Percentiles rank a stretch among this genome's conserved stretches.
Evolutionary conservation across 2,329 filamentous ascomycete species (phyloP).

Genomic region (Epichloe gansuensis): DNA sequence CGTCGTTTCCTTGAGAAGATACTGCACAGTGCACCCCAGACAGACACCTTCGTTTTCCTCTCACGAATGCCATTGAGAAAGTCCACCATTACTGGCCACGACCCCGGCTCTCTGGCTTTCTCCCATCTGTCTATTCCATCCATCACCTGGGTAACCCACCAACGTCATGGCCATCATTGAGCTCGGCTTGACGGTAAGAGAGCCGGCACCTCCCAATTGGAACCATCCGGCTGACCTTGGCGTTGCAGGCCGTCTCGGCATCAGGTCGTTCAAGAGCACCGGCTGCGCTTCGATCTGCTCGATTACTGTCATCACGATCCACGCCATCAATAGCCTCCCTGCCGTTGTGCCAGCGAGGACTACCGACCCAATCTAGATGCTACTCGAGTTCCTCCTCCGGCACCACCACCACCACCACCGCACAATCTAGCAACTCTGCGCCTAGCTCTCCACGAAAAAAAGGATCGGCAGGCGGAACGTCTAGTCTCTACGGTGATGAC

Average conservation of each 20-base stretch:
- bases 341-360: constrained; percentile 3
- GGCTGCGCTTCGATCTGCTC: constrained; percentile 11
- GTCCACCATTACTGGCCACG: background rate
- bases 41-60: too few species aligned
- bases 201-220: background rate
- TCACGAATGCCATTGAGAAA: too few species aligned
- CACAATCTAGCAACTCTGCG: constrained; percentile 8
- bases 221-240: background rate
- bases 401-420: background rate
- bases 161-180: constrained; percentile 6
- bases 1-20: too few species aligned
- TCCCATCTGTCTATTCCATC: background rate
- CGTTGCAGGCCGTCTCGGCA: constrained; percentile 6
- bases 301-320: constrained; percentile 6
- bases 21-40: too few species aligned
- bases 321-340: constrained; percentile 4
- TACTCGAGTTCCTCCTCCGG: constrained; percentile 1
- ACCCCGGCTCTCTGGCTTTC: background rate
- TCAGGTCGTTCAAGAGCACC: constrained; percentile 9
- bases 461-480: constrained; percentile 19
- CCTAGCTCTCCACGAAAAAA: constrained; percentile 5
- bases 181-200: constrained; percentile 7
- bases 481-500: constrained; percentile 26
- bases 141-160: background rate
- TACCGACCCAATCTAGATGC: constrained; percentile 4